Evolutionary conservation across 495 filamentous ascomycete genomes (phyloP).

Genomic region (Collariella sp.): DNA sequence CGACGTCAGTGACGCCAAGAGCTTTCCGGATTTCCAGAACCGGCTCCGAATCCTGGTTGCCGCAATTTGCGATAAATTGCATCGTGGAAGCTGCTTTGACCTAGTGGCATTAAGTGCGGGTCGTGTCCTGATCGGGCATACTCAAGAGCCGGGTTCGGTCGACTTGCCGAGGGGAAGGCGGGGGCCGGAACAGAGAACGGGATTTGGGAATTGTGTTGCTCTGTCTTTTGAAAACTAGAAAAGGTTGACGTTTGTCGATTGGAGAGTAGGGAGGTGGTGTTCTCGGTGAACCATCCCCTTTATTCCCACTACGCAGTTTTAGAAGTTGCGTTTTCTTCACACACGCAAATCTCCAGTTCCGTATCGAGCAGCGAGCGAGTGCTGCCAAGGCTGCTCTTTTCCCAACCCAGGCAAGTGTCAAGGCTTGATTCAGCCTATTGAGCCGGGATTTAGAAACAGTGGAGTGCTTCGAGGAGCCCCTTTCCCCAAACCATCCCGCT

Average conservation of each 20-base stretch:
- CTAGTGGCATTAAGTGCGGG: neutral
- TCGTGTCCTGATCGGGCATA: neutral
- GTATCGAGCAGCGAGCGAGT: neutral
- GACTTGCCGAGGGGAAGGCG: too few relatives aligned
- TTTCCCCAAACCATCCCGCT: too few relatives aligned
- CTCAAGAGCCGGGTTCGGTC: too few relatives aligned
- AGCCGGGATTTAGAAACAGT: too few relatives aligned
- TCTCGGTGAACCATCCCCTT: too few relatives aligned
- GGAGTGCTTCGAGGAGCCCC: too few relatives aligned
- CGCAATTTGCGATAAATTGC: constrained; percentile 25
- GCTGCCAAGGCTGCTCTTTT: neutral
- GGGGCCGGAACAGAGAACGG: too few relatives aligned
- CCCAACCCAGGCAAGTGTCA: constrained; percentile 1
- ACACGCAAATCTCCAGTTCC: neutral
- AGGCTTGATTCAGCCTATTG: constrained; percentile 3
- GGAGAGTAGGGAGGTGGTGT: too few relatives aligned
- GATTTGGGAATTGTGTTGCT: too few relatives aligned
- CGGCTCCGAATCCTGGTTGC: constrained; percentile 12
- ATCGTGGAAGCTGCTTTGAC: constrained; percentile 20
- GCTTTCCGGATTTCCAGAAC: constrained; percentile 13
- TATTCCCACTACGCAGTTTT: too few relatives aligned
- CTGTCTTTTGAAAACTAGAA: too few relatives aligned
- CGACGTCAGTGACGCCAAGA: constrained; percentile 10
- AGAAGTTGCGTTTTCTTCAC: neutral
- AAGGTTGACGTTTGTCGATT: too few relatives aligned